Base-by-base conservation (phyloP, 2,329 filamentous ascomycete genomes). In the Rhynchosporium agropyri region DNA sequence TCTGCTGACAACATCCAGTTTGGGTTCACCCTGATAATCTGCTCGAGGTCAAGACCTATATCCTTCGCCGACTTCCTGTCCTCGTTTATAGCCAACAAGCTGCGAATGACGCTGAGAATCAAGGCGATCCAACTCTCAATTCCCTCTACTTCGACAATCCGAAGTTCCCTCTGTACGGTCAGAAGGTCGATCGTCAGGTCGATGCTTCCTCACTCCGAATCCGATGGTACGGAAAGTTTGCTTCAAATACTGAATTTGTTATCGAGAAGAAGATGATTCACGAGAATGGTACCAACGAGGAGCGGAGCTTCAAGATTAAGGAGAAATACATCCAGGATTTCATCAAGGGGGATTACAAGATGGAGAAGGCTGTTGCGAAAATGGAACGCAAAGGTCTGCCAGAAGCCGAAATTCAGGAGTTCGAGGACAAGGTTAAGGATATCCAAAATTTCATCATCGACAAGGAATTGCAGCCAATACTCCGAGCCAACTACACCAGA, bases 21-120 rank as follows among this genome's bases (percentile, higher is more conserved):
- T 99, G 95, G 95, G 89, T 99, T 5, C 95, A 99, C 76, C 85
- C 87, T 38, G 95, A 99, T 72, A 98, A 99, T 77, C 81, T 98
- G 33, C 86, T 98, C 69, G 95, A 99, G 79, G 92, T 98, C 75
- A 97, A 98, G 83, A 98, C 95, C 4, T 88, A 92, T 72, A 96
- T 99, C 65, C 84, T 98, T 38, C 91, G 95, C 66, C 91, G 91
- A 63, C 83, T 99, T 28, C 95, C 95, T 0, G 87, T 96, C 36
- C 87, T 99, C 15, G 89, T 99, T 28, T 99, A 97, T 78, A 97
- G 95, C 74, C 89, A 95, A 51, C 89, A 93, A 70, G 85, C 89
- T 0, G 87, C 91, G 38, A 96, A 94, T 77, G 84, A 95, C 69
- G 84, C 90, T 49, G 92, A 97, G 71, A 86, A 87, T 51, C 86